A percentile compares a stretch with the other conserved stretches of the same genome.
These are phyloP conservation scores for Cucurbita maxima DNA, from an alignment of 306 rosid species.

Conservation along the genomic window DNA sequence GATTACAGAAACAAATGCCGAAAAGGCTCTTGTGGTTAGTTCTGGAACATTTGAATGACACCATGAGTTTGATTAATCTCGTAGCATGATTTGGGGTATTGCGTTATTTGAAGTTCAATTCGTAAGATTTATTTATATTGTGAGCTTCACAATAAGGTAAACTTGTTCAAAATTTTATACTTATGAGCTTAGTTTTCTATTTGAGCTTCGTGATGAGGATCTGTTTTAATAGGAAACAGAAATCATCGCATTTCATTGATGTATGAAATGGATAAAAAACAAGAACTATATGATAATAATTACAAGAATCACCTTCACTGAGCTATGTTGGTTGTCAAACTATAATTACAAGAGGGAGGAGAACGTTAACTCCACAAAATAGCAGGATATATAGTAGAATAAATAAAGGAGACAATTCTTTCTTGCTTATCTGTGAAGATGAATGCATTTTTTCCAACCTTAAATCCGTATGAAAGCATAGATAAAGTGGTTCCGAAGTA, in stretches of 20 bases:
- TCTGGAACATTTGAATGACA: not conserved
- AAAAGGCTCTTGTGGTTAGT: slow-evolving; percentile 81
- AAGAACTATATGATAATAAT: too few relatives aligned
- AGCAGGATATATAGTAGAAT: not conserved
- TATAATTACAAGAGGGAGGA: not conserved
- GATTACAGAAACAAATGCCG: slow-evolving; percentile 92
- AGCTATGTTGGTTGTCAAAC: too few relatives aligned
- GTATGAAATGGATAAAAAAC: too few relatives aligned
- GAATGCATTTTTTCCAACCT: not conserved
- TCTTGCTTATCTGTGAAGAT: not conserved
- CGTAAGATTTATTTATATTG: not conserved
- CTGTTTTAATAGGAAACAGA: too few relatives aligned
- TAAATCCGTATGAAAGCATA: not conserved
- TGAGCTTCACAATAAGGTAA: not conserved
- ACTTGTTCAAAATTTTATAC: not conserved
- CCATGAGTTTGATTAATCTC: not conserved
- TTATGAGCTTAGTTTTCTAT: not conserved
- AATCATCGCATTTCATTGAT: too few relatives aligned
- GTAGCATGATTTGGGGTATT: not conserved
- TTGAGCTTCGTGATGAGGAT: not conserved
- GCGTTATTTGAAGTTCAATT: not conserved
- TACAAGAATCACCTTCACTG: too few relatives aligned
- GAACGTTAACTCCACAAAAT: not conserved
- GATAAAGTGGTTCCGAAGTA: not conserved
- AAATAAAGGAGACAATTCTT: not conserved